Base-by-base conservation (phyloP, 768 basidiomycete species). In the Phlegmacium glaucopus region DNA sequence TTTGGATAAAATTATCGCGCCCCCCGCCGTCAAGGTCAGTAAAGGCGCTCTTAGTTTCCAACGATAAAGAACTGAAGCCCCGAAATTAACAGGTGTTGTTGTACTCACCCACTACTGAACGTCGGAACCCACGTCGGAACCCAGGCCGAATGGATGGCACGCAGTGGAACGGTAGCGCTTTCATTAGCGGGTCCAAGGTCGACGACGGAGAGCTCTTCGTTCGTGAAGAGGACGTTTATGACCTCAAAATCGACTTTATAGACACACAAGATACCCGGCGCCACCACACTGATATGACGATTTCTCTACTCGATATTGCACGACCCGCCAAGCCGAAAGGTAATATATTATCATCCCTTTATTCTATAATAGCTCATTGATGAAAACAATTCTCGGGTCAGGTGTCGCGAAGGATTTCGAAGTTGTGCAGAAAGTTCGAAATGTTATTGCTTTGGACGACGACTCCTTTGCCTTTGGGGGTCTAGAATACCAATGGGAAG, bases 241-340 rank as follows among this genome's bases (percentile, higher is more conserved):
- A 59, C 36, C 51, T 55, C 49, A 39, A 43, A 18, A 37, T 52
- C 39, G 58, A 60, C 25, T 55, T 53, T 35, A 30, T 15, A 15
- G 43, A 47, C 34, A 16, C 38, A 9, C 28, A 51, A n/a, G 18
- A 26, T 16, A 9, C 30, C 38, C 45, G 37, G n/a, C n/a, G n/a
- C 29, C 25, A 42, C n/a, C 42, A 49, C 18, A 35, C 48, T 1
- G 39, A 39, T 42, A 50, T 62, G 16, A 53, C 49, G 6, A 51
- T 64, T 9, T 60, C 62, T 6, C 45, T 70, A 2, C 18, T 66
- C 9, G 66, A 65, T 36, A 64, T 68, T 11, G 67, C 67, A 1
- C 56, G 55, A n/a, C 66, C 61, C 1, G 62, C 65, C 3, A 70
- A 67, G 46, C 51, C 47, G 15, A 64, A 63, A 53, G 66, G 67